Percentiles rank a stretch among this genome's conserved stretches.
These are phyloP conservation scores for Colletotrichum neosansevieriae DNA, from an alignment of 2,329 filamentous ascomycete genomes.

Conservation along the genomic window DNA sequence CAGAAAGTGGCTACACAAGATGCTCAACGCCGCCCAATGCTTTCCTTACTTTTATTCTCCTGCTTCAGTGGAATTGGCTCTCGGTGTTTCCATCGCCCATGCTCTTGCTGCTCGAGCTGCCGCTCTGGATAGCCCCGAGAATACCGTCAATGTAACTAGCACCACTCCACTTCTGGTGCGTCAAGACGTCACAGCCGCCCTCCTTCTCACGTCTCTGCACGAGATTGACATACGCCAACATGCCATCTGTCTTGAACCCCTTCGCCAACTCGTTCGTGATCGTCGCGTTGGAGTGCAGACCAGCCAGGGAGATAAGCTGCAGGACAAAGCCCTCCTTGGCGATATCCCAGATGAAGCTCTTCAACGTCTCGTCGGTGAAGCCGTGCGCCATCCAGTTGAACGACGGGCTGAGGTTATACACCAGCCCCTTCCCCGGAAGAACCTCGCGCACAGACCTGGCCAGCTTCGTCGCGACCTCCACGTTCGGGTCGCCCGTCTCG, in stretches of 20 bases:
- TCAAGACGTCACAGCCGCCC: conserved; percentile 89
- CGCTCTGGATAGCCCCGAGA: conserved; percentile 89
- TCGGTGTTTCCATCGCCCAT: conserved; percentile 98
- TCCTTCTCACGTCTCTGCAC: conserved; percentile 93
- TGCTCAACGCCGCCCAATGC: conserved; percentile 39
- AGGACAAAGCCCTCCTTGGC: conserved; percentile 85
- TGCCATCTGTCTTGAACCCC: conserved; percentile 89
- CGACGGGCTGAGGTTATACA: conserved; percentile 95
- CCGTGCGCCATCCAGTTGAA: conserved; percentile 99
- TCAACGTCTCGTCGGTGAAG: conserved; percentile 84
- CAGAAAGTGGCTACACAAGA: conserved; percentile 8
- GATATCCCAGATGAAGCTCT: conserved; percentile 96
- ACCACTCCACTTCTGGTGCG: conserved; percentile 88
- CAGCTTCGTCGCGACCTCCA: conserved; percentile 80
- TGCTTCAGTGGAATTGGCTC: conserved; percentile 65
- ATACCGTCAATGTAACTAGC: conserved; percentile 86
- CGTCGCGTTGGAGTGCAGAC: conserved; percentile 74
- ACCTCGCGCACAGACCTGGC: conserved; percentile 78
- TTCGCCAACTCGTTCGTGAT: conserved; percentile 80
- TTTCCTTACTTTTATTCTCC: conserved; percentile 1
- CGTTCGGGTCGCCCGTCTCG: conserved; percentile 90
- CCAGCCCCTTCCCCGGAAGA: conserved; percentile 85
- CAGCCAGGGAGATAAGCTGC: conserved; percentile 75
- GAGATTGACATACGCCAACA: conserved; percentile 97
- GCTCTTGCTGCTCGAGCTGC: conserved; percentile 87